Evolutionary conservation across 768 basidiomycete genomes (phyloP), one percentile per base, ranked within the genome.

Genomic region (Kwoniella sp.): DNA sequence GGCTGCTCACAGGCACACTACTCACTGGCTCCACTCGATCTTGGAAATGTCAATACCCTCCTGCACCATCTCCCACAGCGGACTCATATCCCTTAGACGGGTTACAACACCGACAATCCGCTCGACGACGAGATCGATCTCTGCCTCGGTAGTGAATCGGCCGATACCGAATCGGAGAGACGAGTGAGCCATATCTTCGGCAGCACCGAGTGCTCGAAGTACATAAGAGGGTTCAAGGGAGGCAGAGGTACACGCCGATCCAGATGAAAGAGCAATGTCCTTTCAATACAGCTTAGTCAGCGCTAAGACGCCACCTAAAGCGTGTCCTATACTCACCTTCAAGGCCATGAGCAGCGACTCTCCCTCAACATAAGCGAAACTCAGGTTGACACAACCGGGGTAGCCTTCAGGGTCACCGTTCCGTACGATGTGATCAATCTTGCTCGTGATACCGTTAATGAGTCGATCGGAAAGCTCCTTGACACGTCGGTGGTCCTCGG

Each of bases 21-120:
- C 67, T 65, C 62, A 66, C 70, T 69, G 68, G 55, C 63, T 66
- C 92, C 92, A 96, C 76, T 96, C 82, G 71, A 98, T 99, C 15
- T 86, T 80, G 70, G 84, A 90, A 63, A 98, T 82, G 73, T 99
- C 95, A 54, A 98, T 92, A 36, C 93, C 93, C 72, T 98, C 95
- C 76, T 95, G 90, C 14, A 98, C 92, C 92, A 99, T 96, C 77
- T 99, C 95, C 93, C 93, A 99, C 47, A 99, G 76, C 28, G 95
- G 95, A 69, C 89, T 92, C 89, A 99, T 90, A 56, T 99, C 93
- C 44, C 93, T 83, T 59, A 99, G 80, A 58, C 80, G 81, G 42
- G 84, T 82, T 11, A 98, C 95, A n/a, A 87, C 87, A 26, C 80
- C 79, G 17, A 92, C 83, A 46, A 98, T 89, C 67, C 89, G 85